Conservation (phyloP, 2,329 filamentous ascomycete genomes). For the Cladosporium velox region DNA sequence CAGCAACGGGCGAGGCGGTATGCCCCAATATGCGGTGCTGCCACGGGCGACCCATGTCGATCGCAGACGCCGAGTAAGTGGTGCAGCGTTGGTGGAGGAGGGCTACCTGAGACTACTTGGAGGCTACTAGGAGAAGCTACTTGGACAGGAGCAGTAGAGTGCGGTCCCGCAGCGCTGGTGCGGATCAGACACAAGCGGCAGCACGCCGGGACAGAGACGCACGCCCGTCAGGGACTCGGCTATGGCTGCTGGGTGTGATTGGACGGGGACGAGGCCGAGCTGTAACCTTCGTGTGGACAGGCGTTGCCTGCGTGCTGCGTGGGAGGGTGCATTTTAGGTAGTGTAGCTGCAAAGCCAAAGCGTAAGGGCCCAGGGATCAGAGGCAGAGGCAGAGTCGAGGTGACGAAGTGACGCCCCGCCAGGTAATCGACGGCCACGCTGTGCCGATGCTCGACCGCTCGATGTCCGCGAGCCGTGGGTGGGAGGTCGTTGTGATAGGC, state of each 20-base stretch:
- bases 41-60: conserved; percentile 3
- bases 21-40: conserved; percentile 4
- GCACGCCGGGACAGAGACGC: conserved; percentile 5
- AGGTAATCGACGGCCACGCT: neutral
- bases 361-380: conserved; percentile 8
- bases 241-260: neutral
- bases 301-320: conserved; percentile 2
- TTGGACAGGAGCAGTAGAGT: conserved; percentile 8
- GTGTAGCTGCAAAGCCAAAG: conserved; percentile 8
- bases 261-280: neutral
- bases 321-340: neutral
- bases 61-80: conserved; percentile 6
- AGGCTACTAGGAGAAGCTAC: neutral
- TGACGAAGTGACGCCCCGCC: conserved; percentile 4
- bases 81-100: neutral
- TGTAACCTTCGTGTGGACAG: conserved; percentile 3
- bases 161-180: conserved; percentile 11
- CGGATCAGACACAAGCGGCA: conserved; percentile 17
- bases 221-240: conserved; percentile 9
- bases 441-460: conserved; percentile 9
- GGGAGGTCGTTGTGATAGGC: neutral
- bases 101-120: neutral
- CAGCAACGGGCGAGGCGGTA: conserved; percentile 1
- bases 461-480: neutral
- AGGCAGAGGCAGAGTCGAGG: neutral